A percentile compares a stretch with the other conserved stretches of the same genome.
phyloP scores from a whole-genome alignment of 441 rosid species.

The Pelargonium myrrhifolium region DNA sequence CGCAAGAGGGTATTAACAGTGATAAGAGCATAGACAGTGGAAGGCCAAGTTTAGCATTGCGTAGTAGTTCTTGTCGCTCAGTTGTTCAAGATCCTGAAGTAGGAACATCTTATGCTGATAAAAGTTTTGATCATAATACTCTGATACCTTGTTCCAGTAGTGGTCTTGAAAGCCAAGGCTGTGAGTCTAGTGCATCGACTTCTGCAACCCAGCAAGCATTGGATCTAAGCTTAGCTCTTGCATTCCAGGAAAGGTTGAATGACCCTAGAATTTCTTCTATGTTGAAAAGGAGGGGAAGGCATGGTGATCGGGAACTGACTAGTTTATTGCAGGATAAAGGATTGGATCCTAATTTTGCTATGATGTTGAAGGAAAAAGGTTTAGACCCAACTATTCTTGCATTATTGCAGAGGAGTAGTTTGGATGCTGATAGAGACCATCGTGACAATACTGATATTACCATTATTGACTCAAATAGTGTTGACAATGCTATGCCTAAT shows the following conservation, averaged over 20 bases:
- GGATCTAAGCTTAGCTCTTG: conserved; percentile 83
- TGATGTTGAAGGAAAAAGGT: conserved; percentile 96
- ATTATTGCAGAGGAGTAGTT: conserved; percentile 94
- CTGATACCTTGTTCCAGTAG: conserved; percentile 71
- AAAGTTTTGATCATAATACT: conserved; percentile 57
- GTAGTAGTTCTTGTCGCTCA: conserved; percentile 88
- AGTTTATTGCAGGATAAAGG: conserved; percentile 94
- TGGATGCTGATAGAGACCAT: conserved; percentile 99
- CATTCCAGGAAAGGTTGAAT: conserved; percentile 83
- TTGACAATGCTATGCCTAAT: conserved; percentile 72
- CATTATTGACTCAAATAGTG: conserved; percentile 70
- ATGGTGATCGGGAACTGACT: conserved; percentile 80
- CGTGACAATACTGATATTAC: conserved; percentile 71
- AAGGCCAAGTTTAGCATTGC: conserved; percentile 86
- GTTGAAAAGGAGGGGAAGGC: conserved; percentile 75
- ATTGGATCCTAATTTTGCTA: conserved; percentile 98
- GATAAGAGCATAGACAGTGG: conserved; percentile 97
- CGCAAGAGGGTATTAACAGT: conserved; percentile 76
- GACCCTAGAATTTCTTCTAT: conserved; percentile 86
- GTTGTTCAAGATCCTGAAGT: conserved; percentile 83
- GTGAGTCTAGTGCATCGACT: conserved; percentile 83
- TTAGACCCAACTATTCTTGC: conserved; percentile 98
- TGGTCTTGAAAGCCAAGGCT: conserved; percentile 94
- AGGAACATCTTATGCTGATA: conserved; percentile 58
- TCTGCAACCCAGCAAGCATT: conserved; percentile 82